Base-by-base conservation (phyloP, 169 alveolate species). In the Cryptosporidium sp. region DNA sequence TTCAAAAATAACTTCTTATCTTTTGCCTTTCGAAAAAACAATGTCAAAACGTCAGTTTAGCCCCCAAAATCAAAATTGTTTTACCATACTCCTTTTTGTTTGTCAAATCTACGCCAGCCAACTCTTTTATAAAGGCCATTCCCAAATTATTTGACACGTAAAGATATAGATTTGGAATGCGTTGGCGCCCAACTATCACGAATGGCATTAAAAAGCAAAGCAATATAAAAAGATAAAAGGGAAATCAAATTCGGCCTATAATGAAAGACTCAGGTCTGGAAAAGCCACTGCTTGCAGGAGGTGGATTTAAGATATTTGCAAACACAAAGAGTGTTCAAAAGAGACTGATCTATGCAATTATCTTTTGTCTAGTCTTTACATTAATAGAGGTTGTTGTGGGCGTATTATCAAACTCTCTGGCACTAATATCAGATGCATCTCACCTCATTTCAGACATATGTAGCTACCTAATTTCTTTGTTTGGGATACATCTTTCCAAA, bases 391-490 rank as follows among this genome's bases (percentile, higher is more conserved):
- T 96, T 7, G 92, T 95, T 10, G 98, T 97, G 8, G 98, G 98
- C 9, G 31, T 93, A 12, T 51, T 93, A 12, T 93, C 98, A 14
- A 92, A 93, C 71, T 96, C 98, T 9, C 85, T 96, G 23, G 97
- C 98, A 29, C 92, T 96, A 43, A 89, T 96, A 92, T 93, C 99
- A 6, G 99, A 98, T 93, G 98, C 99, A 45, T 97, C 99, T 16
- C 99, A 98, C 91, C 92, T 98, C 91, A 94, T 97, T 73, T 96
- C 98, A 45, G 99, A 98, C 75, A 92, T 98, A 52, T 91, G 95
- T 68, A 97, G 99, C n/a, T 97, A 96, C 86, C 86, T 94, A 2
- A 96, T 96, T 91, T 94, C 98, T 35, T 92, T 97, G 62, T 86
- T 95, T 84, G 95, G 99, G 8, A 85, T 98, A 65, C 93, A 94